Conservation (phyloP, 768 basidiomycete species). For the Lactifluus volemus region DNA sequence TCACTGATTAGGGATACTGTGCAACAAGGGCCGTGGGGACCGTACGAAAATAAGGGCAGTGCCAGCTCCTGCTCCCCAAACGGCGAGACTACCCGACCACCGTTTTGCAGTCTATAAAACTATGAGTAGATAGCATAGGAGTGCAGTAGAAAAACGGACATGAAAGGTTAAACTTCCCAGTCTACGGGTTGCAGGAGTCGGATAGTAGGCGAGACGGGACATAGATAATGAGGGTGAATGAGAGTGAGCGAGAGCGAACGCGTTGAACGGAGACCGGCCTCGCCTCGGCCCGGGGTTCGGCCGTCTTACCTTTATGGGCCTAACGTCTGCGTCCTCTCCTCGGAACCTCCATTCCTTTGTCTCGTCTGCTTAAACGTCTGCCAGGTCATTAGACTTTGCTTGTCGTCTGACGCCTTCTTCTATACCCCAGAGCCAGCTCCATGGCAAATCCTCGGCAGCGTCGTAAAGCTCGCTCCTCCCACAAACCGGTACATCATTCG, state of each 20-base stretch:
- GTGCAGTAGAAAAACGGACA: conserved; percentile 17
- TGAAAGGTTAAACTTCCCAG: conserved; percentile 16
- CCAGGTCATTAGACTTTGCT: background rate
- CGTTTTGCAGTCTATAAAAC: conserved; percentile 27
- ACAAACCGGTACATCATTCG: conserved; percentile 67
- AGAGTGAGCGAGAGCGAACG: background rate
- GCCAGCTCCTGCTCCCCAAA: conserved; percentile 70
- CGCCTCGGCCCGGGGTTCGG: background rate
- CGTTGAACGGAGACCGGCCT: background rate
- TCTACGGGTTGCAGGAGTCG: conserved; percentile 22
- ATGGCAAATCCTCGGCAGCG: conserved; percentile 97
- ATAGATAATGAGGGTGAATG: conserved; percentile 20
- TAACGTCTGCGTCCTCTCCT: background rate
- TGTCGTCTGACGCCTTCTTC: background rate
- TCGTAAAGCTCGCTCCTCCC: conserved; percentile 74
- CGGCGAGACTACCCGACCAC: conserved; percentile 51
- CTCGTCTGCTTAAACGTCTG: conserved; percentile 3
- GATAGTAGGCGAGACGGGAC: conserved; percentile 30
- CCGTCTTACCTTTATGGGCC: background rate
- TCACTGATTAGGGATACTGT: conserved; percentile 6
- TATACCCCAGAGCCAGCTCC: background rate
- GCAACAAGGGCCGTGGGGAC: conserved; percentile 5
- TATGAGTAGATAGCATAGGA: background rate
- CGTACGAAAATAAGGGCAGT: conserved; percentile 60
- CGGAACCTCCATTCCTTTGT: conserved; percentile 9